A percentile compares a stretch with the other conserved stretches of the same genome.
phyloP scores from a whole-genome alignment of 495 filamentous ascomycete genomes.

The Polyplosphaeria fusca region DNA sequence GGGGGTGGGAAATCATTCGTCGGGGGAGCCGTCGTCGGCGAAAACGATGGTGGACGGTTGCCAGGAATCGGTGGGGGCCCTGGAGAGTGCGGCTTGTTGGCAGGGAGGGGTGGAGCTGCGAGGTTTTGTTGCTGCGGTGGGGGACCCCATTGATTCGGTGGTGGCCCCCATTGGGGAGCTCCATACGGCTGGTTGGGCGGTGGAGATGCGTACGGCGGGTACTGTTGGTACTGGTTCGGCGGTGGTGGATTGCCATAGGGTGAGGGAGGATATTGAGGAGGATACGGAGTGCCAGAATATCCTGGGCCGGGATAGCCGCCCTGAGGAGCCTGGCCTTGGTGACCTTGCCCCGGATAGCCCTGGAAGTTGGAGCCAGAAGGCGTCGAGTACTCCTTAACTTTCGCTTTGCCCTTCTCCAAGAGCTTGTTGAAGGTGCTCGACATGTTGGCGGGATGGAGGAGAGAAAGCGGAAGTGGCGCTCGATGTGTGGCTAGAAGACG shows the following conservation, averaged over 20 bases:
- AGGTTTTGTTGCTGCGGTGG: conserved; percentile 7
- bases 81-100: conserved; percentile 19
- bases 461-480: no score
- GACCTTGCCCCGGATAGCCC: conserved; percentile 6
- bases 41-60: conserved; percentile 3
- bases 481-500: no score
- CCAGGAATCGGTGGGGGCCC: conserved; percentile 16
- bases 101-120: conserved; percentile 24
- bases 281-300: not conserved
- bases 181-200: conserved; percentile 3
- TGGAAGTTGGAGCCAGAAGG: not conserved
- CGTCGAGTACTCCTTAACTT: conserved; percentile 25
- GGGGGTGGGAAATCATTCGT: not conserved
- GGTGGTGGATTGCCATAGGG: not conserved
- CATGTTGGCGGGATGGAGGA: conserved; percentile 3
- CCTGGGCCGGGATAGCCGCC: conserved; percentile 3
- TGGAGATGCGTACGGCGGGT: conserved; percentile 3
- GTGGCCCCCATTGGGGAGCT: conserved; percentile 13
- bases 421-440: conserved; percentile 18
- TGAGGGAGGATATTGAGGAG: not conserved
- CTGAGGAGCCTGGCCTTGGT: not conserved
- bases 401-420: conserved; percentile 29
- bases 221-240: not conserved
- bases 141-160: conserved; percentile 10
- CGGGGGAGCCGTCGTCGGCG: conserved; percentile 5